Evolutionary conservation across 345 rosid species (phyloP).

Genomic region (Limnanthes douglasii): DNA sequence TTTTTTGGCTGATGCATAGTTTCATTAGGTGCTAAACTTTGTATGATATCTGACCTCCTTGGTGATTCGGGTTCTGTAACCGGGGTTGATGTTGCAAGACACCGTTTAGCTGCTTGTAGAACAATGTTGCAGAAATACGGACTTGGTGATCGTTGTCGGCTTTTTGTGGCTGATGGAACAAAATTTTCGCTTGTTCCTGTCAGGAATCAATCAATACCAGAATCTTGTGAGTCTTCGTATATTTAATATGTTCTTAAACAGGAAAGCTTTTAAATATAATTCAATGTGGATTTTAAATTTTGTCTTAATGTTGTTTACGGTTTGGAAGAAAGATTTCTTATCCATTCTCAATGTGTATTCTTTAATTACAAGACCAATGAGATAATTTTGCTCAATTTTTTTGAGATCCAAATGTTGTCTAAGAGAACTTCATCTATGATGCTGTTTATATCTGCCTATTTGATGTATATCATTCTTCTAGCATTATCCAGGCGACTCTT

Average conservation of each 20-base stretch:
- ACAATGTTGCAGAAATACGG: conserved; percentile 72
- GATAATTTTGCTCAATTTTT: too few species aligned
- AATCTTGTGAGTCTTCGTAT: conserved; percentile 18
- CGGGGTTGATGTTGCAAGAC: conserved; percentile 81
- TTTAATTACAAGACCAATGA: too few species aligned
- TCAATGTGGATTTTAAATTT: conserved; percentile 1
- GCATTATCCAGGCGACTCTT: conserved; percentile 37
- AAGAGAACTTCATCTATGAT: too few species aligned
- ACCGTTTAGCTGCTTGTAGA: conserved; percentile 87
- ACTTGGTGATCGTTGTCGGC: conserved; percentile 52
- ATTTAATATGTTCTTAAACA: neutral
- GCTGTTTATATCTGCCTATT: neutral
- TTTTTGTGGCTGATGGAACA: conserved; percentile 83
- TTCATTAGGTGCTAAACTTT: conserved; percentile 73
- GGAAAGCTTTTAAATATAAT: too few species aligned
- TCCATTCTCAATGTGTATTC: too few species aligned
- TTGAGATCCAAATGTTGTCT: too few species aligned
- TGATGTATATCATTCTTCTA: conserved; percentile 21
- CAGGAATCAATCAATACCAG: conserved; percentile 10
- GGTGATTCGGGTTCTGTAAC: conserved; percentile 74
- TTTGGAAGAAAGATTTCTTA: too few species aligned
- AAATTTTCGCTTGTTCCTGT: conserved; percentile 47
- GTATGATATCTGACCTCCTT: conserved; percentile 68
- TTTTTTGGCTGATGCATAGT: neutral
- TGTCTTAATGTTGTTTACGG: conserved; percentile 2